Conservation (phyloP, 2,329 filamentous ascomycete species). For the Nothopassalora personata region DNA sequence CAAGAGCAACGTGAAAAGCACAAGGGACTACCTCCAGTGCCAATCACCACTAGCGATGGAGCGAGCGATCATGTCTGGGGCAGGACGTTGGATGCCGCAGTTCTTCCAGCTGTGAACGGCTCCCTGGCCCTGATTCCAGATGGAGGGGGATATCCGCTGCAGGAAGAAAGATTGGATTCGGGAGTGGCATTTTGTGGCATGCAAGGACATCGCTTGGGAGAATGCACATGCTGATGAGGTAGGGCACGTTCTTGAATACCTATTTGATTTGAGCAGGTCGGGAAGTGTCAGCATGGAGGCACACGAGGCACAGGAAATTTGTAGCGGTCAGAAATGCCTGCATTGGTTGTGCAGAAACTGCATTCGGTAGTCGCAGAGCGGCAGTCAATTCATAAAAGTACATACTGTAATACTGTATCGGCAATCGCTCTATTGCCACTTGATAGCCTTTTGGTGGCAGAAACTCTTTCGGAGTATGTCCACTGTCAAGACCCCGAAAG, state of each 20-base stretch:
- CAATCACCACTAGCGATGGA: conserved; percentile 8
- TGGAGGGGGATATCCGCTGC: background rate
- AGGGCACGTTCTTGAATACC: background rate
- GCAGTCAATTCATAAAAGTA: background rate
- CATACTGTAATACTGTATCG: background rate
- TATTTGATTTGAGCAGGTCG: too few relatives aligned
- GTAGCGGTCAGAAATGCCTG: background rate
- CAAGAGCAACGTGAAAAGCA: conserved; percentile 9
- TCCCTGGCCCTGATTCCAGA: background rate
- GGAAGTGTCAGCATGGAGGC: too few relatives aligned
- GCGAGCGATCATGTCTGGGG: background rate
- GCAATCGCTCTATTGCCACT: background rate
- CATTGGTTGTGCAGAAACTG: background rate
- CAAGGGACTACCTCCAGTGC: background rate
- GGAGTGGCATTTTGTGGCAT: background rate
- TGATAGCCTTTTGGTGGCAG: background rate
- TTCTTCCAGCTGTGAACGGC: background rate
- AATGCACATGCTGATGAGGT: background rate
- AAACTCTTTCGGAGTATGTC: background rate
- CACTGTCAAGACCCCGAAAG: background rate
- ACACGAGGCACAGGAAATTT: background rate
- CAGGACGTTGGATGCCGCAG: background rate
- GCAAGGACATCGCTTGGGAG: background rate
- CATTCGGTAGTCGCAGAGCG: background rate
- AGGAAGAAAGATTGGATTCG: background rate